phyloP scores from a whole-genome alignment of 2,329 filamentous ascomycete species.

The Trichoderma guizhouense region DNA sequence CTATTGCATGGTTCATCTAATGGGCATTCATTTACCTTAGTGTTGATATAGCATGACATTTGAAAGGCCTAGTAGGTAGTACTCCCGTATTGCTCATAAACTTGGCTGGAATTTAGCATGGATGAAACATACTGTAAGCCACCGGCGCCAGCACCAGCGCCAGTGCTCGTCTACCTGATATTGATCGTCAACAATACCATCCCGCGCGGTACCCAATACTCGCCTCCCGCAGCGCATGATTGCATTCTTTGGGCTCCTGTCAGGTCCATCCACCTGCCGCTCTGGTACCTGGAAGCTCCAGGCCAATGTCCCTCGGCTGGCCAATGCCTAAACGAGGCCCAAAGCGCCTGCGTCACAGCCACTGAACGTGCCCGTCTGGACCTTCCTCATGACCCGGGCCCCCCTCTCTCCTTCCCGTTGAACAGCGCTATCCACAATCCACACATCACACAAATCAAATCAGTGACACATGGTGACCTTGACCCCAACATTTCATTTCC shows the following conservation, averaged over 20 bases:
- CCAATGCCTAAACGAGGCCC: constrained; percentile 8
- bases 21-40: background rate
- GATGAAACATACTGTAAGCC: background rate
- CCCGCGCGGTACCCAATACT: constrained; percentile 2
- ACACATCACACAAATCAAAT: background rate
- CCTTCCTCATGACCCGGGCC: constrained; percentile 18
- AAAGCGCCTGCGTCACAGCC: constrained; percentile 18
- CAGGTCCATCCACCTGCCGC: constrained; percentile 8
- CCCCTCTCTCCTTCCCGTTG: constrained; percentile 8
- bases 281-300: background rate
- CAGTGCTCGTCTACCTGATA: background rate
- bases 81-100: background rate
- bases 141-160: background rate
- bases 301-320: background rate
- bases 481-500: background rate
- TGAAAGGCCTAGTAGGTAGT: background rate
- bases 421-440: constrained; percentile 7
- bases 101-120: background rate
- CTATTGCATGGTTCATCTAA: background rate
- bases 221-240: background rate
- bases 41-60: background rate
- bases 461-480: constrained; percentile 6
- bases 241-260: background rate
- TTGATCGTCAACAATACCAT: background rate
- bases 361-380: constrained; percentile 1